Evolutionary conservation across 176 grass and related monocot genomes (phyloP).

Genomic region (Oryza brachyantha): DNA sequence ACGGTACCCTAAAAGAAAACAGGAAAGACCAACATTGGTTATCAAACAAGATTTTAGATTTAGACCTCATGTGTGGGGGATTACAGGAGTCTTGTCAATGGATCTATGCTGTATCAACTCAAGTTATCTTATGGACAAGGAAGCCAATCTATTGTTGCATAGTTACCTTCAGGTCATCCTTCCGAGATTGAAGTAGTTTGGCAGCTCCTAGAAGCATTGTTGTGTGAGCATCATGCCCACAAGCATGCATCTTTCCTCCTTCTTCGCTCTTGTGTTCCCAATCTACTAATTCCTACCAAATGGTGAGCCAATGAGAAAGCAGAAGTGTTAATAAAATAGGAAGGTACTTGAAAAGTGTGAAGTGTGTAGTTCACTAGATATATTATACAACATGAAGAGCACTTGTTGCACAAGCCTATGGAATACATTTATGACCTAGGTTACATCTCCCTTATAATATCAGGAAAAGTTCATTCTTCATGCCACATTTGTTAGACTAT

Average conservation of each 20-base stretch:
- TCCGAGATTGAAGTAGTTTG: constrained; percentile 53
- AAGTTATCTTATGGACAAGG: not conserved
- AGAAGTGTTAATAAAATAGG: not conserved
- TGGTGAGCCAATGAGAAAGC: not conserved
- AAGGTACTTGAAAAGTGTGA: not conserved
- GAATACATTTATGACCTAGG: not conserved
- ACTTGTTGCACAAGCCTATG: not conserved
- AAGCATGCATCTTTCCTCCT: constrained; percentile 72
- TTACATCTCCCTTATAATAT: not conserved
- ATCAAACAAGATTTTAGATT: not conserved
- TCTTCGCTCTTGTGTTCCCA: constrained; percentile 67
- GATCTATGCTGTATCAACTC: not conserved
- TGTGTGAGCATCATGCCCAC: constrained; percentile 71
- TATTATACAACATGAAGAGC: not conserved
- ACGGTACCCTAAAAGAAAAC: constrained; percentile 43
- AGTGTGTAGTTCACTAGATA: not conserved
- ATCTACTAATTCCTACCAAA: constrained; percentile 54
- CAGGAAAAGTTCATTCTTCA: not conserved
- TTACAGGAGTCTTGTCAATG: not conserved
- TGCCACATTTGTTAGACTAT: not conserved
- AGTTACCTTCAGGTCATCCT: constrained; percentile 51
- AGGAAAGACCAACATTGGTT: not conserved
- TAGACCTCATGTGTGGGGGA: not conserved
- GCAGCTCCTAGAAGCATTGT: constrained; percentile 69
- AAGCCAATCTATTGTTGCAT: not conserved